phyloP scores from a whole-genome alignment of 306 rosid genomes.

The Corylus americana region DNA sequence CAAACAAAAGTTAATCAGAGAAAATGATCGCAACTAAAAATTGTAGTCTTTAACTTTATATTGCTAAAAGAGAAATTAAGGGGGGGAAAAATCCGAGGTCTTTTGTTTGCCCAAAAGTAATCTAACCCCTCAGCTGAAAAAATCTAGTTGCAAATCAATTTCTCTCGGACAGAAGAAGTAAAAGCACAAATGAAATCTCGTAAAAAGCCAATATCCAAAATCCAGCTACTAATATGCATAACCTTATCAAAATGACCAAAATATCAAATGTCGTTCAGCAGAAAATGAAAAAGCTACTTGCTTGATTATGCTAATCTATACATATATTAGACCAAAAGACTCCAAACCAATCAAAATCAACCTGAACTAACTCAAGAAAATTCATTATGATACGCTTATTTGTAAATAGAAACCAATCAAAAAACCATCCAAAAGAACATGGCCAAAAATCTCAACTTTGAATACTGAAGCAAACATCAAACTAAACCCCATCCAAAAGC shows the following conservation, averaged over 20 bases:
- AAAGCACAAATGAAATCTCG: not conserved
- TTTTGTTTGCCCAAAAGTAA: not conserved
- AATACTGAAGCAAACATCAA: not conserved
- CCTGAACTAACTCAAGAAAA: not conserved
- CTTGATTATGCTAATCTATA: not conserved
- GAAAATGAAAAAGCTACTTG: conserved; percentile 1
- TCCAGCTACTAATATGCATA: not conserved
- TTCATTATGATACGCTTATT: not conserved
- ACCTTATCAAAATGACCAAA: not conserved
- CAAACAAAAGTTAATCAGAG: not conserved
- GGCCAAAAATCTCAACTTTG: not conserved
- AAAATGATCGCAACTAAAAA: not conserved
- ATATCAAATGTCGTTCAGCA: not conserved
- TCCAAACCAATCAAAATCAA: conserved; percentile 8
- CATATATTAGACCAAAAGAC: not conserved
- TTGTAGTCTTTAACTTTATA: not conserved
- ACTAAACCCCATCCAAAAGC: conserved; percentile 5
- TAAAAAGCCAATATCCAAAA: conserved; percentile 9
- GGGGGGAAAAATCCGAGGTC: not conserved
- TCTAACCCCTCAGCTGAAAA: not conserved
- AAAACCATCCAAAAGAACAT: not conserved
- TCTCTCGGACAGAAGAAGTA: not conserved
- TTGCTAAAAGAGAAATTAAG: not conserved
- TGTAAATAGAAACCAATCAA: not conserved
- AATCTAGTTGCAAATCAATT: not conserved